A percentile compares a stretch with the other conserved stretches of the same genome.
Evolutionary conservation across 73 alveolate genomes (phyloP).

Genomic region (Breviolum minutum): DNA sequence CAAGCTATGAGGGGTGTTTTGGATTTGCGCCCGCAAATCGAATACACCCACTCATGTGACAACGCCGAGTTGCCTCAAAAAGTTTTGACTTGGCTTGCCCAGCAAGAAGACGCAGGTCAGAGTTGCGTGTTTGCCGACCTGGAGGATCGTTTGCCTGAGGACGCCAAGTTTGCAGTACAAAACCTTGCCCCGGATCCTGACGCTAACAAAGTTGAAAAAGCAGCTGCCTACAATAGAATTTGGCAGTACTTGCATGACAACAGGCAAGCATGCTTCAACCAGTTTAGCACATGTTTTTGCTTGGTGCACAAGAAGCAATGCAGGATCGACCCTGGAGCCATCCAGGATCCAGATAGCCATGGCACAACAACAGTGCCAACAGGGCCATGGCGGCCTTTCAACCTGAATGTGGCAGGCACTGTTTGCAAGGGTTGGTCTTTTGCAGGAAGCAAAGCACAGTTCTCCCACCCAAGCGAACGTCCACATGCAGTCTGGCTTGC

Average conservation of each 20-base stretch:
- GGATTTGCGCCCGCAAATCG: neutral
- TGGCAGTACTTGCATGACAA: neutral
- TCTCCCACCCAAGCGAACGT: neutral
- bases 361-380: neutral
- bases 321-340: neutral
- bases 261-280: neutral
- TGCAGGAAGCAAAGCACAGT: neutral
- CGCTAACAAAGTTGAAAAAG: neutral
- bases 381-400: neutral
- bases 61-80: neutral
- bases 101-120: neutral
- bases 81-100: neutral
- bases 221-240: neutral
- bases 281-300: neutral
- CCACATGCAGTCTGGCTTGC: slow-evolving; percentile 26
- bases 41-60: neutral
- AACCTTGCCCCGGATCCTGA: neutral
- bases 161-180: neutral
- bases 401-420: neutral
- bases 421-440: neutral
- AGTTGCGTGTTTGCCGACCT: neutral
- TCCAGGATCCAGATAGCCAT: neutral
- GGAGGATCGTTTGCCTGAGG: neutral
- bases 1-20: neutral
- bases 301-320: slow-evolving; percentile 9